These are phyloP conservation scores for Leishmania major DNA, from an alignment of 208 protist species.

Conservation along the genomic window DNA sequence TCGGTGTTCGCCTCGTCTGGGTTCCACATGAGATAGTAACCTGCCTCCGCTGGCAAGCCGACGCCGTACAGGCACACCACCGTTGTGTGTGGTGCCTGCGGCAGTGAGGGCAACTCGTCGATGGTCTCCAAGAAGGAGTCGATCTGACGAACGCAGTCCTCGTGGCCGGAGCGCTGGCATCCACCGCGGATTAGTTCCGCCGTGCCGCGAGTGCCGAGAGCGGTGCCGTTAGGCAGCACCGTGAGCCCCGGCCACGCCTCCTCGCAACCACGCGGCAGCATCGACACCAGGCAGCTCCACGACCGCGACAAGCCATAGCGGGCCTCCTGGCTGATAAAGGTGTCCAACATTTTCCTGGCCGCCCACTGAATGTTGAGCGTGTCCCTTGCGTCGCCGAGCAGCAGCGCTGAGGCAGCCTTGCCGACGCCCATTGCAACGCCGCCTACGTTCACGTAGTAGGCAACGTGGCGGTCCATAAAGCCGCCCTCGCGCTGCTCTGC, in stretches of 20 bases:
- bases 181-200: slow-evolving; percentile 42
- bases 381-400: slow-evolving; percentile 88
- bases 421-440: slow-evolving; percentile 77
- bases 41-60: slow-evolving; percentile 74
- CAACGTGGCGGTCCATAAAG: slow-evolving; percentile 86
- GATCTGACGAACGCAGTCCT: slow-evolving; percentile 40
- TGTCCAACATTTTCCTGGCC: slow-evolving; percentile 74
- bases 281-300: slow-evolving; percentile 72
- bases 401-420: slow-evolving; percentile 79
- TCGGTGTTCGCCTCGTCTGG: background rate
- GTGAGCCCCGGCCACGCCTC: slow-evolving; percentile 49
- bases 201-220: slow-evolving; percentile 33
- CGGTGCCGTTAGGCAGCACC: slow-evolving; percentile 60
- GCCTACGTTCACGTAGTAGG: slow-evolving; percentile 87
- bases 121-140: slow-evolving; percentile 34
- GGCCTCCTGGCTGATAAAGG: slow-evolving; percentile 63
- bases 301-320: slow-evolving; percentile 70
- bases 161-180: slow-evolving; percentile 58
- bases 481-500: slow-evolving; percentile 65
- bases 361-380: slow-evolving; percentile 73
- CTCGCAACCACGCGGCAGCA: slow-evolving; percentile 74
- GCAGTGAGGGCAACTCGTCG: slow-evolving; percentile 68
- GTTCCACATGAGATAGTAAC: slow-evolving; percentile 65
- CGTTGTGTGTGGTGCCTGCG: slow-evolving; percentile 78
- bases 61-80: slow-evolving; percentile 92